Base-by-base conservation (phyloP, 495 filamentous ascomycete species). In the Lasiosphaeris hirsuta region DNA sequence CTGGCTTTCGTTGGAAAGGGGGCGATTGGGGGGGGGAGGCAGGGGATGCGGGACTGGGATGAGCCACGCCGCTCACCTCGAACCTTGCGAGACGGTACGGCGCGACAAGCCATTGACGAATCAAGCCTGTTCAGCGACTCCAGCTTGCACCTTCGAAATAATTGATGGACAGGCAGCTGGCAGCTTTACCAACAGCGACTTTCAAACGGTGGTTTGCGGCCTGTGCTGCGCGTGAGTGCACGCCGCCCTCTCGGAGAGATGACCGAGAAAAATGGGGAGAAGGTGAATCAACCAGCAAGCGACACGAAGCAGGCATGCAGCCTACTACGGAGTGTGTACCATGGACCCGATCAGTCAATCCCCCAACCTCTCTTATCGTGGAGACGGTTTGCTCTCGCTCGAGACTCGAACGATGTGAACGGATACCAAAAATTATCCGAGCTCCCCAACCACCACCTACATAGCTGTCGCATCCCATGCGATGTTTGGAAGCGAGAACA, bases 121-220 rank as follows among this genome's bases (percentile, higher is more conserved):
- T 55, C 53, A 55, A 11, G 4, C n/a, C 15, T 17, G 42, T 55
- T 55, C 53, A 55, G 53, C 42, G 19, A 40, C 43, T 39, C 33
- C 53, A 55, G 42, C 53, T 47, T 55, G 53, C 53, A 47, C 53
- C 41, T 42, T 55, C 53, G 53, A 55, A 46, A 55, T 41, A 33
- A 35, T 30, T 37, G 53, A 40, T 51, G 49, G 41, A 55, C 42
- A 30, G 38, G 34, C 51, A 54, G 34, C 43, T 35, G 11, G 19
- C 33, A 42, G 38, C 42, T 14, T 55, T 33, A 41, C 35, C 42
- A 44, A 44, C 11, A 41, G n/a, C 43, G n/a, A 45, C 35, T 36
- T 44, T 44, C 8, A 38, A 36, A 44, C 13, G n/a, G n/a, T n/a
- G n/a, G n/a, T n/a, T n/a, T n/a, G n/a, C 48, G 49, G 49, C 49